A percentile compares a stretch with the other conserved stretches of the same genome.
Evolutionary conservation across 2,329 filamentous ascomycete species (phyloP).

Genomic region (Claviceps citrina): DNA sequence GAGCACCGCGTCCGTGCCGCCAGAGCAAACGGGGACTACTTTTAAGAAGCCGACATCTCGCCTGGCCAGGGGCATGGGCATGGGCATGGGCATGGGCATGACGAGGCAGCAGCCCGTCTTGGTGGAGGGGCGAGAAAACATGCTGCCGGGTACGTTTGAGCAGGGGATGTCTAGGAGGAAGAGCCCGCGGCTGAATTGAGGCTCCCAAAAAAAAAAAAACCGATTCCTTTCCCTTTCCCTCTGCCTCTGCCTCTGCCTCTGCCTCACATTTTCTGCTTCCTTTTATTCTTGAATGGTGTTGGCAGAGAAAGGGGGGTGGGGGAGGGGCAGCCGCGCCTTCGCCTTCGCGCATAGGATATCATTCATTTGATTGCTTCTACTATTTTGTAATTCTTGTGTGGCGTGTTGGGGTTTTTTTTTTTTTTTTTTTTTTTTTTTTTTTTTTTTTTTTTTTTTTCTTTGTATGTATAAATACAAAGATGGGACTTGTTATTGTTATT

Average conservation of each 20-base stretch:
- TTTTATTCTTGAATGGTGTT: background rate
- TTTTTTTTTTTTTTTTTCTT: too few species aligned
- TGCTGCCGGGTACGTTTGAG: slow-evolving; percentile 29
- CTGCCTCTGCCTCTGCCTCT: too few species aligned
- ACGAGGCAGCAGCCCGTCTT: slow-evolving; percentile 14
- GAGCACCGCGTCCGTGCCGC: slow-evolving; percentile 26
- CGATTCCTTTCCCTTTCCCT: background rate
- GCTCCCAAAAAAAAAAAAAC: background rate
- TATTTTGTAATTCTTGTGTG: too few species aligned
- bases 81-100: slow-evolving; percentile 20
- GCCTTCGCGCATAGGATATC: too few species aligned
- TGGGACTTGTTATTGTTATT: too few species aligned
- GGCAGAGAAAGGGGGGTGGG: too few species aligned
- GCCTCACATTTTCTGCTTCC: background rate
- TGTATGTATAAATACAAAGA: too few species aligned
- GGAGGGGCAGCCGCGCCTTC: too few species aligned
- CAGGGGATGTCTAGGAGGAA: slow-evolving; percentile 35
- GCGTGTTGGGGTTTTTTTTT: too few species aligned
- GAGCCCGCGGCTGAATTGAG: slow-evolving; percentile 34
- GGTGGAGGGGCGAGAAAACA: slow-evolving; percentile 36
- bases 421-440: too few species aligned
- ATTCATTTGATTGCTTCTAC: too few species aligned
- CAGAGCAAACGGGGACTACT: slow-evolving; percentile 29
- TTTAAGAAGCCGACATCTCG: slow-evolving; percentile 27
- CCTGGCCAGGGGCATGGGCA: slow-evolving; percentile 21